A percentile compares a stretch with the other conserved stretches of the same genome.
These are phyloP conservation scores for Phylloporus scabripes DNA, from an alignment of 768 basidiomycete species.

Conservation along the genomic window DNA sequence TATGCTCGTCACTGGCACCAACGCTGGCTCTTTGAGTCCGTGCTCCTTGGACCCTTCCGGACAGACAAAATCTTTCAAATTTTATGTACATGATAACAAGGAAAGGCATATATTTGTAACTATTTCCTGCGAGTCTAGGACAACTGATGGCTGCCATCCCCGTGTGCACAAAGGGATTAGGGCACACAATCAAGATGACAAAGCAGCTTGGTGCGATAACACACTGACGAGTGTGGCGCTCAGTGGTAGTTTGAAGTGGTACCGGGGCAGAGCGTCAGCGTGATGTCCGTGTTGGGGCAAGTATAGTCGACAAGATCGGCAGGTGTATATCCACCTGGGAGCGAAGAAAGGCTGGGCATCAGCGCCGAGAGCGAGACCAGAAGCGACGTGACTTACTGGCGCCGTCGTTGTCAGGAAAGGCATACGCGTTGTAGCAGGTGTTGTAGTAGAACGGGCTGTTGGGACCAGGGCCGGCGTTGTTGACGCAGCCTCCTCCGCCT, in stretches of 20 bases:
- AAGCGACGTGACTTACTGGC: slow-evolving; percentile 11
- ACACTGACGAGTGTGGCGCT: neutral
- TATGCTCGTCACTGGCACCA: too few relatives aligned
- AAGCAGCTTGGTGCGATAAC: neutral
- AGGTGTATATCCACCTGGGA: slow-evolving; percentile 22
- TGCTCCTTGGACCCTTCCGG: too few relatives aligned
- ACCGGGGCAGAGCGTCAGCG: slow-evolving; percentile 28
- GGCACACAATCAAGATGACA: neutral
- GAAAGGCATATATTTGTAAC: neutral
- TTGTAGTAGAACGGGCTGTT: slow-evolving; percentile 27
- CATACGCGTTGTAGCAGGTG: slow-evolving; percentile 28
- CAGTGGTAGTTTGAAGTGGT: slow-evolving; percentile 14
- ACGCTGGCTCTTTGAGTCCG: too few relatives aligned
- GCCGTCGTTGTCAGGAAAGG: slow-evolving; percentile 32
- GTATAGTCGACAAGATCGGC: slow-evolving; percentile 29
- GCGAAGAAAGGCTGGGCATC: neutral
- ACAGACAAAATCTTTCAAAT: neutral
- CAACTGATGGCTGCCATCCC: neutral
- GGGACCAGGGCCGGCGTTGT: slow-evolving; percentile 27
- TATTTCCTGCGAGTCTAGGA: neutral
- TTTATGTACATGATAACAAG: neutral
- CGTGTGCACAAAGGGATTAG: neutral
- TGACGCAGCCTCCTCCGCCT: slow-evolving; percentile 24
- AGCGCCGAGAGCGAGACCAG: neutral
- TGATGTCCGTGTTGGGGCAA: slow-evolving; percentile 24